Base-by-base conservation (phyloP, 2,329 filamentous ascomycete species). In the Thermothelomyces thermophilus region DNA sequence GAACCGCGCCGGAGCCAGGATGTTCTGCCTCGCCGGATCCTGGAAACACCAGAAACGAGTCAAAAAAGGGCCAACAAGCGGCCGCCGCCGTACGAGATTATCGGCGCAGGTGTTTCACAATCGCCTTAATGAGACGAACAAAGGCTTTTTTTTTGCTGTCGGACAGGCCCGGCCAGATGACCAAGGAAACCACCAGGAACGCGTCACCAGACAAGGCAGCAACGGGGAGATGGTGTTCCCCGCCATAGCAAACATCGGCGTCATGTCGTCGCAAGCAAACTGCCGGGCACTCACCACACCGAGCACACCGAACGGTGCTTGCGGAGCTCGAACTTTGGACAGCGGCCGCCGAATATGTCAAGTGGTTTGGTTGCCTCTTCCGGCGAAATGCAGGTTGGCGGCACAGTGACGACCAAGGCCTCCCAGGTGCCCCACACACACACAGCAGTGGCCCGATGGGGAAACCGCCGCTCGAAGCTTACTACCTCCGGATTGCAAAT, bases 141-240 rank as follows among this genome's bases (percentile, higher is more conserved):
- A n/a, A n/a, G n/a, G n/a, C n/a, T n/a, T n/a, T n/a, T n/a, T n/a
- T 16, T 13, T 4, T 9, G 7, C n/a, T 37, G 39, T 46, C 8
- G 22, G n/a, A 46, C 24, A n/a, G 20, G n/a, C 5, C 26, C 26
- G 35, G 35, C 3, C 46, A 41, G 37, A 41, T 48, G 46, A 48
- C 31, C 46, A 35, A 13, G 28, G 9, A 28, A 31, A 41, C 5
- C 36, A 41, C 37, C 37, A 28, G 6, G 28, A 33, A 41, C 39
- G 46, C 46, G 46, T 48, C 46, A 48, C 46, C 46, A 20, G 19
- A 40, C 44, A 46, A 40, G 44, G 35, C 26, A 40, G 28, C 44
- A 33, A 46, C 35, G 43, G 17, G 30, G 24, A 43, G 19, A 17
- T 26, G 41, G 41, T 44, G 41, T 34, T 14, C 30, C 24, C 26